phyloP scores from a whole-genome alignment of 129 eudicot species.

The Chrysanthemum seticuspe region DNA sequence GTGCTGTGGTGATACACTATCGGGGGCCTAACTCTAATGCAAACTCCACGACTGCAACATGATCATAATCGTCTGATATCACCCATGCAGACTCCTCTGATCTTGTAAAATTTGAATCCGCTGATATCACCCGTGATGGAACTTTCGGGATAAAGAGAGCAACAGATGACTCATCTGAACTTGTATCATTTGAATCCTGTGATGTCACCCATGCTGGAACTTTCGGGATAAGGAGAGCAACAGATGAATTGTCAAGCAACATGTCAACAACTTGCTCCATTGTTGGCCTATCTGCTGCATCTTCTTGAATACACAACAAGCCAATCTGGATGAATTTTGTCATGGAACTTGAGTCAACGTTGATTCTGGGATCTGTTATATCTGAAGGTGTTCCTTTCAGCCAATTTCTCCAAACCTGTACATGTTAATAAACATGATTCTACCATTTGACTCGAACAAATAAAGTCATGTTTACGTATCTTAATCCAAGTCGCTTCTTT shows the following conservation, averaged over 20 bases:
- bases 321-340: neutral
- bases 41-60: conserved; percentile 1
- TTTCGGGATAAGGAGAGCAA: neutral
- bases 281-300: conserved; percentile 6
- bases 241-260: neutral
- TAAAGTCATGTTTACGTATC: neutral
- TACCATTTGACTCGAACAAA: neutral
- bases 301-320: neutral
- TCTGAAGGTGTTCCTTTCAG: neutral
- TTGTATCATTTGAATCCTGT: neutral
- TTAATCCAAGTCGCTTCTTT: no score
- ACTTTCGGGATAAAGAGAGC: no score
- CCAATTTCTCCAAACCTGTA: neutral
- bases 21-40: neutral
- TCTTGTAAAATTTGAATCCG: no score
- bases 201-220: neutral
- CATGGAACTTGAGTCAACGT: neutral
- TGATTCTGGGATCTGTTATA: neutral
- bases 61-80: neutral
- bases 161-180: no score
- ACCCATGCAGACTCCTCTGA: no score
- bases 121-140: no score
- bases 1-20: no score
- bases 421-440: neutral
- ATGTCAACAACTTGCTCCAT: conserved; percentile 10